phyloP scores from a whole-genome alignment of 129 eudicot genomes.

The Lactuca sativa region DNA sequence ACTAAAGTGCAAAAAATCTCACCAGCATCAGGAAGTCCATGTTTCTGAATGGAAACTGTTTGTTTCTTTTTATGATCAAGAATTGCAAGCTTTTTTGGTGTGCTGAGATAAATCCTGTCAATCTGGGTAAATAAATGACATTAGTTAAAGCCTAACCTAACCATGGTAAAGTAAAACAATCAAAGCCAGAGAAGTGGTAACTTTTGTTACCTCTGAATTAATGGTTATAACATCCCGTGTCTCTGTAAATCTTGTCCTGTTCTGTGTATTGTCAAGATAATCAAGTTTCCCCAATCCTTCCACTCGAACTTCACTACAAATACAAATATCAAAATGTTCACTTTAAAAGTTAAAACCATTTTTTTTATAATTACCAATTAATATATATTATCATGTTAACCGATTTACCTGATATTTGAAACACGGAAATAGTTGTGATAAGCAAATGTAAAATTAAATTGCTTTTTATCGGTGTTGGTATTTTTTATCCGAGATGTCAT shows the following conservation, averaged over 20 bases:
- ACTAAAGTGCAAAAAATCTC: slow-evolving; percentile 9
- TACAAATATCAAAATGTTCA: slow-evolving; percentile 3
- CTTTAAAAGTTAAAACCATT: background rate
- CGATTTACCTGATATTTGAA: slow-evolving; percentile 83
- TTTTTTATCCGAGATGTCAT: slow-evolving; percentile 88
- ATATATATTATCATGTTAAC: background rate
- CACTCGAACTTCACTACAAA: slow-evolving; percentile 80
- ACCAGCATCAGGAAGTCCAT: slow-evolving; percentile 99
- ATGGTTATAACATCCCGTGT: slow-evolving; percentile 81
- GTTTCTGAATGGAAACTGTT: slow-evolving; percentile 74
- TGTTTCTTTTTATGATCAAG: slow-evolving; percentile 87
- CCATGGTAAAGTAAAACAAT: background rate
- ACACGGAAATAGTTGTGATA: slow-evolving; percentile 89
- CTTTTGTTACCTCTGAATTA: slow-evolving; percentile 66
- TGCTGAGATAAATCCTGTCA: slow-evolving; percentile 86
- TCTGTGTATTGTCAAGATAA: slow-evolving; percentile 83
- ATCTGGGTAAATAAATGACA: slow-evolving; percentile 41
- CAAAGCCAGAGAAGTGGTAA: slow-evolving; percentile 9
- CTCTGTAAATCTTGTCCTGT: slow-evolving; percentile 72
- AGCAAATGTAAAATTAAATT: slow-evolving; percentile 82
- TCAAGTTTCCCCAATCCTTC: slow-evolving; percentile 92
- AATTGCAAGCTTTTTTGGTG: slow-evolving; percentile 82
- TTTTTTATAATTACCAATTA: too few relatives aligned
- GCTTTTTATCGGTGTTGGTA: slow-evolving; percentile 67
- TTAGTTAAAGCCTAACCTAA: slow-evolving; percentile 7